Percentiles rank a stretch among this genome's conserved stretches.
Evolutionary conservation across 164 flowering plant species (phyloP).

Genomic region (Liquidambar formosana): DNA sequence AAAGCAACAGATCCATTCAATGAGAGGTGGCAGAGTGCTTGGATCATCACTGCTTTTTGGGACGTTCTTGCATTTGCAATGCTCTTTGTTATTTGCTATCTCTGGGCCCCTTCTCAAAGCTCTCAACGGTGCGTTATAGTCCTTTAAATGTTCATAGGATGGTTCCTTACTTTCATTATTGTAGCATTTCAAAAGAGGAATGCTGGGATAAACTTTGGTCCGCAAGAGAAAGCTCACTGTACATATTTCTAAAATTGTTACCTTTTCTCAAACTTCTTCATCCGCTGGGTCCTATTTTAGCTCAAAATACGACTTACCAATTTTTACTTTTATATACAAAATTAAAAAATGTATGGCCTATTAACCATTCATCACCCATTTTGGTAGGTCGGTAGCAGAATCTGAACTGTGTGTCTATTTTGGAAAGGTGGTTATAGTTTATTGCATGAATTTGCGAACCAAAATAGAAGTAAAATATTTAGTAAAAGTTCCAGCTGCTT

Average conservation of each 20-base stretch:
- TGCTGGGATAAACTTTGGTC: too few species aligned
- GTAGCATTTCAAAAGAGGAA: background rate
- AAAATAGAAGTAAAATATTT: background rate
- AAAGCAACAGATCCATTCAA: constrained; percentile 95
- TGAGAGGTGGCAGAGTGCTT: constrained; percentile 95
- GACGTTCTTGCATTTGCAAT: constrained; percentile 71
- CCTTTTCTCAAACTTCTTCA: too few species aligned
- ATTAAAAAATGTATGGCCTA: background rate
- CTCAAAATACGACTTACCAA: background rate
- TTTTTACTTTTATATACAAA: background rate
- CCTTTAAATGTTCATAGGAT: background rate
- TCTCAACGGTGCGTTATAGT: constrained; percentile 60
- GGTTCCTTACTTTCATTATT: background rate
- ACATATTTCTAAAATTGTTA: too few species aligned
- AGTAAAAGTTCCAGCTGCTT: background rate
- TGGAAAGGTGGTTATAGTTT: background rate
- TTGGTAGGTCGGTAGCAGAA: background rate
- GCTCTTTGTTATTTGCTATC: constrained; percentile 87
- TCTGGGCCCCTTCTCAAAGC: constrained; percentile 96
- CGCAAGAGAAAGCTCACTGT: too few species aligned
- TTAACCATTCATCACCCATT: background rate
- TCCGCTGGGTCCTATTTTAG: too few species aligned
- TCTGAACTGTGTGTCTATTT: background rate
- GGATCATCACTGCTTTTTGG: constrained; percentile 97
- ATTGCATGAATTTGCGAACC: background rate